These are phyloP conservation scores for Starmera quercuum DNA, from an alignment of 805 yeast genomes.

Conservation along the genomic window DNA sequence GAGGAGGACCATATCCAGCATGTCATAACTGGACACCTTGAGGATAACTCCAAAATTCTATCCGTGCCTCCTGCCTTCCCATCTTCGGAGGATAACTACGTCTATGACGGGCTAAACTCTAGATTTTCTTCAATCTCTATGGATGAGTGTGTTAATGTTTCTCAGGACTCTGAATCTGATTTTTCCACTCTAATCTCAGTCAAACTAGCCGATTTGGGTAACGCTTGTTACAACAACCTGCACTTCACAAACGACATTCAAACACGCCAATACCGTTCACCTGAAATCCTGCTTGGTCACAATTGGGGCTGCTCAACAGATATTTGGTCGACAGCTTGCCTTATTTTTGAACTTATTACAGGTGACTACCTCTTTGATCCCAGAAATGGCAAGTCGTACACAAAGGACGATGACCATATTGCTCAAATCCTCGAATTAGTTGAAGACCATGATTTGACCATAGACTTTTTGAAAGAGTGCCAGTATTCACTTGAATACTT, in stretches of 20 bases:
- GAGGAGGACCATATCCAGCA: conserved; percentile 4
- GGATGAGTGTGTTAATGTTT: not conserved
- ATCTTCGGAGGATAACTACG: not conserved
- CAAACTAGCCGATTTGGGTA: conserved; percentile 64
- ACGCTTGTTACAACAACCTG: conserved; percentile 56
- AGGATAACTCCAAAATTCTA: too few relatives aligned
- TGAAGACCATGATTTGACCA: conserved; percentile 28
- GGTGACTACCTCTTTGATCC: conserved; percentile 61
- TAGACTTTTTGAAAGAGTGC: conserved; percentile 33
- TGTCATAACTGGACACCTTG: too few relatives aligned
- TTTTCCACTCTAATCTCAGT: conserved; percentile 18
- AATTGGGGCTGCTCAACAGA: conserved; percentile 61
- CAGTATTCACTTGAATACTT: conserved; percentile 39
- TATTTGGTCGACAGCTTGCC: conserved; percentile 53
- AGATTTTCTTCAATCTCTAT: conserved; percentile 3
- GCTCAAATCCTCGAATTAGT: conserved; percentile 55
- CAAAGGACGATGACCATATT: conserved; percentile 53
- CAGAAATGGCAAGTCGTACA: conserved; percentile 35
- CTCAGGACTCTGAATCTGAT: not conserved
- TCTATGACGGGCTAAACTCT: not conserved
- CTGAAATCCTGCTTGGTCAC: conserved; percentile 52
- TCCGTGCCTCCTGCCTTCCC: too few relatives aligned
- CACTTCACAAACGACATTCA: conserved; percentile 66
- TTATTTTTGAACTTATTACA: conserved; percentile 51
- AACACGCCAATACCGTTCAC: conserved; percentile 60